phyloP scores from a whole-genome alignment of 1,284 basidiomycete genomes.

The Cryptococcus amylolentus region DNA sequence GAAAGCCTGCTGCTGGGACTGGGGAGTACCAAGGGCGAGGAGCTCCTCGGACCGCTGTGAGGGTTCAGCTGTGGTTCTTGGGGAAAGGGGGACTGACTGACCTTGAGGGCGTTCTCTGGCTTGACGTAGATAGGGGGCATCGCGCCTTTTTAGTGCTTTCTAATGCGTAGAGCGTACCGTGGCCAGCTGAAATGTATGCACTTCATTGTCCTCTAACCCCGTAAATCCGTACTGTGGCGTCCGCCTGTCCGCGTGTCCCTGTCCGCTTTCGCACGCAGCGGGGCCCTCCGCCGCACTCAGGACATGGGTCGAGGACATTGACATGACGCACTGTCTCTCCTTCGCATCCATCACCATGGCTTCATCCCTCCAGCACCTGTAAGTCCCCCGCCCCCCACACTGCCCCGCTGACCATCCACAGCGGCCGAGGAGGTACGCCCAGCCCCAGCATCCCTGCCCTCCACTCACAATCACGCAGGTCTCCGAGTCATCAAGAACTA shows the following conservation, averaged over 20 bases:
- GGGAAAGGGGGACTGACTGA: slow-evolving; percentile 15
- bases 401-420: slow-evolving; percentile 20
- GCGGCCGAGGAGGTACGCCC: slow-evolving; percentile 45
- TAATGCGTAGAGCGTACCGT: too few species aligned
- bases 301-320: too few species aligned
- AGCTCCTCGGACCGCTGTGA: slow-evolving; percentile 49
- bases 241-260: too few species aligned
- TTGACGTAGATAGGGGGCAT: slow-evolving; percentile 51
- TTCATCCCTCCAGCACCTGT: slow-evolving; percentile 46
- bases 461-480: slow-evolving; percentile 47
- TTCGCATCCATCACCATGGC: slow-evolving; percentile 26
- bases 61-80: not conserved
- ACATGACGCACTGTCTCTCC: not conserved
- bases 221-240: too few species aligned
- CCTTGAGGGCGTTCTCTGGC: slow-evolving; percentile 52
- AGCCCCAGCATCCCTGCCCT: not conserved
- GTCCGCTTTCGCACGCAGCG: too few species aligned
- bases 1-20: slow-evolving; percentile 49
- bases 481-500: slow-evolving; percentile 89
- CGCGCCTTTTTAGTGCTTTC: slow-evolving; percentile 6
- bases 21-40: slow-evolving; percentile 46
- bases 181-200: too few species aligned
- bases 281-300: too few species aligned
- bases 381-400: slow-evolving; percentile 14
- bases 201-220: too few species aligned